Percentiles rank a stretch among this genome's conserved stretches.
Evolutionary conservation across 768 basidiomycete species (phyloP).

Genomic region (Lactarius sp.): DNA sequence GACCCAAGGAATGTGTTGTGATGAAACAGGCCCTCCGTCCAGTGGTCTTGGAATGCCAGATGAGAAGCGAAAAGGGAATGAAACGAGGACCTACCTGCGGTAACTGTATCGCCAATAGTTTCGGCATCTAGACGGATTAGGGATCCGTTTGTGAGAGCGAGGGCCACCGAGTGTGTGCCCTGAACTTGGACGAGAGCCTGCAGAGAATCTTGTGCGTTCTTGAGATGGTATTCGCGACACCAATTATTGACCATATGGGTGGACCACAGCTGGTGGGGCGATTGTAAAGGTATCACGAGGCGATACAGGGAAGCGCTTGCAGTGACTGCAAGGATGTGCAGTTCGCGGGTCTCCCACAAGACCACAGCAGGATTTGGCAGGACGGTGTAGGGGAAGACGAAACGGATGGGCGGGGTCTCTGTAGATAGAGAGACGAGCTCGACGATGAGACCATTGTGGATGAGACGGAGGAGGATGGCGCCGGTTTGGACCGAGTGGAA

Average conservation of each 20-base stretch:
- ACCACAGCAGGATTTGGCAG: conserved; percentile 63
- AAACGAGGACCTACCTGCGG: conserved; percentile 49
- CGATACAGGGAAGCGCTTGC: conserved; percentile 67
- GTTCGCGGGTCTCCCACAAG: conserved; percentile 40
- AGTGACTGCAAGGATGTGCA: conserved; percentile 72
- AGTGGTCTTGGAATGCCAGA: conserved; percentile 49
- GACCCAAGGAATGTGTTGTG: conserved; percentile 64
- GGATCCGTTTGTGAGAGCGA: conserved; percentile 56
- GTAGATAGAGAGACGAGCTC: conserved; percentile 74
- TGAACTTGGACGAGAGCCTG: conserved; percentile 52
- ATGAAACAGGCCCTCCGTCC: conserved; percentile 61
- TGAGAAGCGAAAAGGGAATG: neutral
- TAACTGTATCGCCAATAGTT: conserved; percentile 46
- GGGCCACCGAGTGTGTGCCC: conserved; percentile 59
- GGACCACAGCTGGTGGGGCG: conserved; percentile 24
- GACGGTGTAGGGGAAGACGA: conserved; percentile 70
- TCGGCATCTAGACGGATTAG: conserved; percentile 68
- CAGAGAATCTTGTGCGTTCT: conserved; percentile 40
- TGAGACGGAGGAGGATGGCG: conserved; percentile 64
- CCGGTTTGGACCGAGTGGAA: conserved; percentile 55
- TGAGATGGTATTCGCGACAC: conserved; percentile 63
- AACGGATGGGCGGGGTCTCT: conserved; percentile 60
- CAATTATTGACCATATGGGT: conserved; percentile 42
- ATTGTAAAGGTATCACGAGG: conserved; percentile 55
- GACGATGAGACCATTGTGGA: conserved; percentile 68